These are phyloP conservation scores for Clathrus columnatus DNA, from an alignment of 768 basidiomycete genomes.

Conservation along the genomic window DNA sequence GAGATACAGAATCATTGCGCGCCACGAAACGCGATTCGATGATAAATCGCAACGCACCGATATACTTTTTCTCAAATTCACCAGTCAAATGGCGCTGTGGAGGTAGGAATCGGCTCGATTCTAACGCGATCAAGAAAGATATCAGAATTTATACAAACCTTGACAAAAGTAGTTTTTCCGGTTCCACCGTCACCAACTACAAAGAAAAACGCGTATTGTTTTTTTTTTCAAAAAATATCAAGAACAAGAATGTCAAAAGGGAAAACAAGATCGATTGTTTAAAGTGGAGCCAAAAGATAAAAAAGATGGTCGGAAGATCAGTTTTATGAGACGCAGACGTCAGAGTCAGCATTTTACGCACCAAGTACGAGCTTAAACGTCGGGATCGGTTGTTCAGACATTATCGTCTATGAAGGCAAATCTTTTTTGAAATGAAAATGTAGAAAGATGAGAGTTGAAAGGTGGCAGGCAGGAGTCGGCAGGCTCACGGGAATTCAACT, in stretches of 20 bases:
- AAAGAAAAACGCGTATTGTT: constrained; percentile 14
- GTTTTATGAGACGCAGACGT: constrained; percentile 8
- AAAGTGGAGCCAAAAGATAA: no score
- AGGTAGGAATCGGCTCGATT: constrained; percentile 25
- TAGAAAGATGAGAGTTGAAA: neutral
- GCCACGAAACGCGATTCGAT: constrained; percentile 5
- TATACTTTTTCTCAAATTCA: constrained; percentile 99
- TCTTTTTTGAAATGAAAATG: neutral
- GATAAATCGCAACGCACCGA: constrained; percentile 48
- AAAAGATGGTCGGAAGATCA: constrained; percentile 10
- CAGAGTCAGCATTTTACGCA: constrained; percentile 31
- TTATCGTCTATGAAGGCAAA: neutral
- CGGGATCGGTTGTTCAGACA: constrained; percentile 36
- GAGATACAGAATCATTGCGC: constrained; percentile 11
- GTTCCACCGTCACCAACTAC: constrained; percentile 91
- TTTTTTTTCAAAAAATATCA: no score
- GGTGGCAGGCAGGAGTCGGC: neutral
- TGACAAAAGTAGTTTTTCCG: constrained; percentile 98
- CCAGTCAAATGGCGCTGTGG: constrained; percentile 92
- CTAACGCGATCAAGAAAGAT: constrained; percentile 11
- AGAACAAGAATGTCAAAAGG: no score
- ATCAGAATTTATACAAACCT: constrained; percentile 43
- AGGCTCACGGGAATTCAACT: constrained; percentile 10
- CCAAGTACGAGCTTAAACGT: constrained; percentile 99
- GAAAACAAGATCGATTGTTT: no score